These are phyloP conservation scores for Nitzschia sp. DNA, from an alignment of 108 stramenopile species.

Conservation along the genomic window DNA sequence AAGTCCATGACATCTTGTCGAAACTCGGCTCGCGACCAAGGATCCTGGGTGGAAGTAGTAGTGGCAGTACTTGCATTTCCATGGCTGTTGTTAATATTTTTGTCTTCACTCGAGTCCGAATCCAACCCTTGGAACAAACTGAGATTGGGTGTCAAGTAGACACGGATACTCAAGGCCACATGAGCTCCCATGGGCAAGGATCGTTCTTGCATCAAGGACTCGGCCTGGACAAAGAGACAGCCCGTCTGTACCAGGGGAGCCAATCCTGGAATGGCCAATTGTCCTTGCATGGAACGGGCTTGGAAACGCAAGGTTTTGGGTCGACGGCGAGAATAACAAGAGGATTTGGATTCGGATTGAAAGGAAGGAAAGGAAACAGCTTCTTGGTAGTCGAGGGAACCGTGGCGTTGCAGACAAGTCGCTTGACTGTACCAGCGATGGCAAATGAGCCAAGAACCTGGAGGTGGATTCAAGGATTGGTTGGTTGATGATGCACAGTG, in stretches of 20 bases:
- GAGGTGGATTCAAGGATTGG: background rate
- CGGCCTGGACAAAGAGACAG: conserved; percentile 40
- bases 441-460: conserved; percentile 53
- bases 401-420: conserved; percentile 44
- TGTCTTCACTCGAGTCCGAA: too few species aligned
- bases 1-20: conserved; percentile 61
- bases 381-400: conserved; percentile 43
- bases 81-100: too few species aligned
- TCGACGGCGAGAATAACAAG: too few species aligned
- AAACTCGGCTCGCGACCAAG: too few species aligned
- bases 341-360: too few species aligned
- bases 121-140: too few species aligned
- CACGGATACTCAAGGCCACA: conserved; percentile 42
- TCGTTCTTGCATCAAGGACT: conserved; percentile 71
- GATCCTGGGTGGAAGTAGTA: too few species aligned
- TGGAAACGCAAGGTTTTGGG: conserved; percentile 40
- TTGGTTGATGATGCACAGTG: conserved; percentile 2
- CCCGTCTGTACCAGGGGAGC: conserved; percentile 49
- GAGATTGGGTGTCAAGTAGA: too few species aligned
- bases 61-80: too few species aligned
- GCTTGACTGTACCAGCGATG: conserved; percentile 65
- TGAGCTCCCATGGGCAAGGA: conserved; percentile 60
- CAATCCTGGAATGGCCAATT: conserved; percentile 46
- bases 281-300: conserved; percentile 39
- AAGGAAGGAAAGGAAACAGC: too few species aligned